Percentiles rank a stretch among this genome's conserved stretches.
Conservation (phyloP, 2,329 filamentous ascomycete species). For the Claviceps digitariae region DNA sequence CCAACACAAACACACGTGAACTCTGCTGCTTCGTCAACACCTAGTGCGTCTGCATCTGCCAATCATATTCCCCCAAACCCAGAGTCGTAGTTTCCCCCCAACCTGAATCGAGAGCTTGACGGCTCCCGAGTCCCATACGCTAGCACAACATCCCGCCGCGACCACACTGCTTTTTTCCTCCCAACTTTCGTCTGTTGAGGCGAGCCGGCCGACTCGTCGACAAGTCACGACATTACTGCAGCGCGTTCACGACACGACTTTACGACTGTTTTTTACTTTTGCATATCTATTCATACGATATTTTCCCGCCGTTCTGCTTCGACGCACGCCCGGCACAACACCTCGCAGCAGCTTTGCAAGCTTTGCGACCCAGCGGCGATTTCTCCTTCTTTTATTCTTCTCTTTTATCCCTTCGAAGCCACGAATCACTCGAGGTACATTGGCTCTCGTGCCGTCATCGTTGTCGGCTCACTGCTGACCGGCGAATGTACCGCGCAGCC, state of each 20-base stretch:
- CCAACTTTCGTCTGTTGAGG: background rate
- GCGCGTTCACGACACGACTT: background rate
- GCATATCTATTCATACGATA: background rate
- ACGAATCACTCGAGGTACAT: background rate
- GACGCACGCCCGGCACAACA: background rate
- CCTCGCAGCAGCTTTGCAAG: background rate
- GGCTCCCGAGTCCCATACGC: background rate
- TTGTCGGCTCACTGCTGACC: background rate
- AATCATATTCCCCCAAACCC: slow-evolving; percentile 6
- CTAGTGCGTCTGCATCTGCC: background rate
- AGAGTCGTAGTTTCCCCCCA: background rate
- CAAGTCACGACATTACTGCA: slow-evolving; percentile 4
- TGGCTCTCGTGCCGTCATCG: background rate
- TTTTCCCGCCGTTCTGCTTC: background rate
- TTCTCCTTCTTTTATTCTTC: background rate
- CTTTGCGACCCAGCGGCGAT: background rate
- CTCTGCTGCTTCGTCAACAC: background rate
- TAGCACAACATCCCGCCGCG: slow-evolving; percentile 7
- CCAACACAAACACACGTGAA: background rate
- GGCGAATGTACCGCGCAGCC: background rate
- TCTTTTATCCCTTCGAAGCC: background rate
- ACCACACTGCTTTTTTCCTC: slow-evolving; percentile 3
- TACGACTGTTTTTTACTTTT: background rate
- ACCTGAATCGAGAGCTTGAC: background rate
- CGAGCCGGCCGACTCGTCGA: slow-evolving; percentile 3